phyloP scores from a whole-genome alignment of 306 rosid genomes.

The Morella rubra region DNA sequence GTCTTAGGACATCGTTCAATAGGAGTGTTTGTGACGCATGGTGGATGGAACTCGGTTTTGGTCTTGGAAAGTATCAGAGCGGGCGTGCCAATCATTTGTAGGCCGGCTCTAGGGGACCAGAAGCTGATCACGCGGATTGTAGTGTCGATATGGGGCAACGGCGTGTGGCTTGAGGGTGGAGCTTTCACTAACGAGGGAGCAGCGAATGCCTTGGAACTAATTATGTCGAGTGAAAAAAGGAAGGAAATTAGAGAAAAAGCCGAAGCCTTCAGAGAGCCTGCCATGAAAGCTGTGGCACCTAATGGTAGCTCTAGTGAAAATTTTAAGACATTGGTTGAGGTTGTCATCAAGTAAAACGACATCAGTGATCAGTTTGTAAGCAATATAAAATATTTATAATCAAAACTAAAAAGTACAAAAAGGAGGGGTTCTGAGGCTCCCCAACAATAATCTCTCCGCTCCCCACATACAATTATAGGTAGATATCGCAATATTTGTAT shows the following conservation, averaged over 20 bases:
- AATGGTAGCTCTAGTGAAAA: slow-evolving; percentile 46
- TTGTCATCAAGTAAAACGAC: slow-evolving; percentile 16
- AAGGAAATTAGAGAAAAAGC: slow-evolving; percentile 40
- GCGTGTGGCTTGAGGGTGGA: slow-evolving; percentile 46
- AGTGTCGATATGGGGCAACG: slow-evolving; percentile 50
- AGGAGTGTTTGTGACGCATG: slow-evolving; percentile 55
- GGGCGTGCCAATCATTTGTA: slow-evolving; percentile 64
- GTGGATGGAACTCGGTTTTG: slow-evolving; percentile 66
- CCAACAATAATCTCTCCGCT: no score
- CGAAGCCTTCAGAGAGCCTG: slow-evolving; percentile 18
- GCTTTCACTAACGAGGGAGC: slow-evolving; percentile 33
- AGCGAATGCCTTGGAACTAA: slow-evolving; percentile 25
- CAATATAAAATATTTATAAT: no score
- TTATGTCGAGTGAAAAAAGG: slow-evolving; percentile 37
- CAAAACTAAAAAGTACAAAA: no score
- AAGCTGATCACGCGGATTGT: slow-evolving; percentile 36
- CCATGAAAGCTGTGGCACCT: slow-evolving; percentile 29
- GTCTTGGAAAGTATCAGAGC: slow-evolving; percentile 54
- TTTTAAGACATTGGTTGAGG: slow-evolving; percentile 35
- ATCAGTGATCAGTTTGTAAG: neutral
- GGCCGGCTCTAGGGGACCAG: slow-evolving; percentile 69
- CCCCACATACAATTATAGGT: no score
- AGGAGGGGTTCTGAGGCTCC: no score
- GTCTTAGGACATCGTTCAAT: slow-evolving; percentile 42
- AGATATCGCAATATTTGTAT: no score